Percentiles rank a stretch among this genome's conserved stretches.
Evolutionary conservation across 176 grass and related monocot genomes (phyloP).

Genomic region (Triticum urartu): DNA sequence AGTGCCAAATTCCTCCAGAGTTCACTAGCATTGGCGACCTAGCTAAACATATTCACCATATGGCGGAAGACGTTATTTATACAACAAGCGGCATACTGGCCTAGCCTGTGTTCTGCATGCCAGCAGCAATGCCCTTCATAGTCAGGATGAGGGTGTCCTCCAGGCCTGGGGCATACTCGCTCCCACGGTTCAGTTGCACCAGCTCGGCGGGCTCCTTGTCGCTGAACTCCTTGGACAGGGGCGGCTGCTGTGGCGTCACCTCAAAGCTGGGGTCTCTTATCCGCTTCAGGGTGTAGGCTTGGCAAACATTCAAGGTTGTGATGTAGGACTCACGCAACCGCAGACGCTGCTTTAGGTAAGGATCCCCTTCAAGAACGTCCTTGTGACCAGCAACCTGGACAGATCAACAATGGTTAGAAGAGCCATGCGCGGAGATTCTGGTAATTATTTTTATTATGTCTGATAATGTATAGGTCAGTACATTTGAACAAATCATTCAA

Average conservation of each 20-base stretch:
- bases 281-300: slow-evolving; percentile 86
- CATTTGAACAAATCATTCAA: not conserved
- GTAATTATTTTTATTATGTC: not conserved
- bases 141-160: slow-evolving; percentile 90
- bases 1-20: not conserved
- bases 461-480: not conserved
- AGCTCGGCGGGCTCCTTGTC: slow-evolving; percentile 39
- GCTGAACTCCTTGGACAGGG: slow-evolving; percentile 53
- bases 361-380: slow-evolving; percentile 76
- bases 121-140: slow-evolving; percentile 91
- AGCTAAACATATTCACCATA: slow-evolving; percentile 27
- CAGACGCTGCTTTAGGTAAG: slow-evolving; percentile 74
- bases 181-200: slow-evolving; percentile 62
- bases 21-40: slow-evolving; percentile 28
- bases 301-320: slow-evolving; percentile 84
- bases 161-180: slow-evolving; percentile 78
- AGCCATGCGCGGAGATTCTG: not conserved
- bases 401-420: slow-evolving; percentile 9
- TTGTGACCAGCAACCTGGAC: slow-evolving; percentile 77
- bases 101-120: slow-evolving; percentile 93
- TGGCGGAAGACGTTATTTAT: slow-evolving; percentile 26
- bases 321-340: slow-evolving; percentile 80
- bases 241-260: slow-evolving; percentile 49
- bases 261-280: slow-evolving; percentile 72
- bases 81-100: not conserved